Conservation (phyloP, 2,329 filamentous ascomycete species). For the Chrysosporium keratinophilum region DNA sequence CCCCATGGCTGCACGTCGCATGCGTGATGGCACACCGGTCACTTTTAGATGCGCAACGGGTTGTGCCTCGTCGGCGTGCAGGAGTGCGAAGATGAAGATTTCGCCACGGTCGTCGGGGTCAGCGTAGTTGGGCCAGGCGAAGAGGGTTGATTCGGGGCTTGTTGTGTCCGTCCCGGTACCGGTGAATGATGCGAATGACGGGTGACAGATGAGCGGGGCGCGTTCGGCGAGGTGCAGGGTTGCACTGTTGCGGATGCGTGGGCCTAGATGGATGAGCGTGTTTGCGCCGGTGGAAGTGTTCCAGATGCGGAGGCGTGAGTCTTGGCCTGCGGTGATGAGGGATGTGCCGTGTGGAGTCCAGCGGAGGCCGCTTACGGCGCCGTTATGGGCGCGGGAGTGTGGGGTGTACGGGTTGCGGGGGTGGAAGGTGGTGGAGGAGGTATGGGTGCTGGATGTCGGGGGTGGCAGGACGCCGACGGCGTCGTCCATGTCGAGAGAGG, state of each 20-base stretch:
- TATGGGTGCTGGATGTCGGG: slow-evolving; percentile 18
- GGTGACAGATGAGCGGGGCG: slow-evolving; percentile 54
- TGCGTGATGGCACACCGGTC: slow-evolving; percentile 41
- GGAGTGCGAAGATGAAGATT: slow-evolving; percentile 60
- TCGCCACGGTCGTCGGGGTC: slow-evolving; percentile 54
- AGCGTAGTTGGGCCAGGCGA: slow-evolving; percentile 73
- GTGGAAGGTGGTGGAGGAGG: slow-evolving; percentile 20
- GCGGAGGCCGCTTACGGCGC: slow-evolving; percentile 70
- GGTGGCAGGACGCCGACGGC: slow-evolving; percentile 52
- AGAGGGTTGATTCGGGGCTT: slow-evolving; percentile 43
- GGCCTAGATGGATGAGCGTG: slow-evolving; percentile 78
- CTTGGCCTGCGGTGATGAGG: slow-evolving; percentile 71
- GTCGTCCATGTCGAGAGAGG: slow-evolving; percentile 74
- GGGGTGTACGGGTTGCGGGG: slow-evolving; percentile 36
- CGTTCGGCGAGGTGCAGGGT: slow-evolving; percentile 50
- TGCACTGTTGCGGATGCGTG: slow-evolving; percentile 60
- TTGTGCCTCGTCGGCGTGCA: slow-evolving; percentile 58
- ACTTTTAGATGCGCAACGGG: slow-evolving; percentile 61
- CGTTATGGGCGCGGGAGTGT: slow-evolving; percentile 58
- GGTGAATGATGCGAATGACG: no score
- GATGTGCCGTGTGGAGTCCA: slow-evolving; percentile 74
- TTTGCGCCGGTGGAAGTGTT: slow-evolving; percentile 70
- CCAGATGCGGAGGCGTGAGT: slow-evolving; percentile 80
- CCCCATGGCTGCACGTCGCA: slow-evolving; percentile 25
- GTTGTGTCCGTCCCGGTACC: no score